Base-by-base conservation (phyloP, 257 asterid genomes). In the Salvia splendens region DNA sequence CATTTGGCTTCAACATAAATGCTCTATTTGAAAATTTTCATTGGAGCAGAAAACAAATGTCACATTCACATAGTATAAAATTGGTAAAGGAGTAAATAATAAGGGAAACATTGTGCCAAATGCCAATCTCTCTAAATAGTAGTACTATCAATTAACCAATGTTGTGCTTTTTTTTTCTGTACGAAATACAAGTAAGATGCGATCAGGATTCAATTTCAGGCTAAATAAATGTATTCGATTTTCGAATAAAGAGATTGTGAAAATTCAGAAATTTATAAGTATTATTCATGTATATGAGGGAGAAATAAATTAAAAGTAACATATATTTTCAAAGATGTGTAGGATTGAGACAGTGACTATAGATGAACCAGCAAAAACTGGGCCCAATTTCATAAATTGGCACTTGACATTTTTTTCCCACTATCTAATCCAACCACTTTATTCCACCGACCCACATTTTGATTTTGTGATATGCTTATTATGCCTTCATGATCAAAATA, bases 361-460 rank as follows among this genome's bases (percentile, higher is more conserved):
- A 4, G 10, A 7, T 45, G 16, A 43, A 16, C 42, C 33, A 71
- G 30, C 38, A 5, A 33, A 38, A 48, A 46, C 12, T 42, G 51
- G 78, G 65, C 20, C 65, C 69, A 8, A 67, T 61, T 65, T 43
- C 51, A 65, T 50, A 16, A 69, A 50, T 65, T 60, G 41, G 64
- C 50, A 30, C 63, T 41, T 60, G 56, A 15, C 56, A 61, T 55
- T 20, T 62, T 62, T 28, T 64, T 64, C 48, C 48, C 69, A 75
- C 58, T 64, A 12, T 40, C 52, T 33, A 33, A 36, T 40, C 45
- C 80, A 65, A 56, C 70, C 10, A 65, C 60, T 30, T 15, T 61
- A 9, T 28, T 70, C 73, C 67, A 57, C 73, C 73, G 65, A 75
- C 76, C 14, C 6, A 43, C 2, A 35, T 50, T 49, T 49, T 64